Evolutionary conservation across 208 protist species (phyloP), one percentile per base, ranked within the genome.

Genomic region (Crithidia brevicula): DNA sequence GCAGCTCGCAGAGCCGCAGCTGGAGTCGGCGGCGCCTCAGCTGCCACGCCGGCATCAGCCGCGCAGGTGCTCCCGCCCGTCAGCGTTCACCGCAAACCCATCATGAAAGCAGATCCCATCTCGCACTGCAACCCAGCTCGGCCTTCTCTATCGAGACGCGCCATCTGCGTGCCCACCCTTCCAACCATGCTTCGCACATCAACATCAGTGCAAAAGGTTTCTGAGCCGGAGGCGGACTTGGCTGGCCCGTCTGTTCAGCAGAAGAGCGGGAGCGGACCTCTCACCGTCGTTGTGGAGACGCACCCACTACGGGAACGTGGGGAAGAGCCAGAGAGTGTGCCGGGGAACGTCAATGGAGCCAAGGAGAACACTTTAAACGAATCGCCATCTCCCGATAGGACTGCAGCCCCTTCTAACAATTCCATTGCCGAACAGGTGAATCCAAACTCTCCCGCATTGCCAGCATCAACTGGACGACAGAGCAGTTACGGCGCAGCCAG

Each of bases 61-160:
- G 16, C 8, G 8, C 42, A 22, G 3, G 16, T n/a, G 42, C 42
- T 47, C 5, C 56, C 56, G 0, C 4, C 56, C 6, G 27, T 46
- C 25, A 3, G 20, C 22, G 10, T 20, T 23, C 57, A 60, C 9
- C 46, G 31, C 11, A 43, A 33, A 20, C 23, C 25, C 4, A 51
- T 40, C 51, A 16, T 31, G 33, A 52, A 66, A 4, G 33, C 27
- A 27, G 47, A n/a, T 6, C 61, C 60, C n/a, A 74, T 8, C 33
- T 54, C 52, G 33, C 68, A 20, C 27, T 56, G 50, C 52, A 38
- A 58, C 30, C 61, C 68, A 28, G 60, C 68, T 16, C 51, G 50
- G 1, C 68, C 68, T 1, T 36, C 56, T 3, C 36, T 13, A 34
- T 13, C 57, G 18, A 6, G 33, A 46, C 34, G 18, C 33, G 16